Base-by-base conservation (phyloP, 2,329 filamentous ascomycete genomes). In the Phialophora verrucosa region DNA sequence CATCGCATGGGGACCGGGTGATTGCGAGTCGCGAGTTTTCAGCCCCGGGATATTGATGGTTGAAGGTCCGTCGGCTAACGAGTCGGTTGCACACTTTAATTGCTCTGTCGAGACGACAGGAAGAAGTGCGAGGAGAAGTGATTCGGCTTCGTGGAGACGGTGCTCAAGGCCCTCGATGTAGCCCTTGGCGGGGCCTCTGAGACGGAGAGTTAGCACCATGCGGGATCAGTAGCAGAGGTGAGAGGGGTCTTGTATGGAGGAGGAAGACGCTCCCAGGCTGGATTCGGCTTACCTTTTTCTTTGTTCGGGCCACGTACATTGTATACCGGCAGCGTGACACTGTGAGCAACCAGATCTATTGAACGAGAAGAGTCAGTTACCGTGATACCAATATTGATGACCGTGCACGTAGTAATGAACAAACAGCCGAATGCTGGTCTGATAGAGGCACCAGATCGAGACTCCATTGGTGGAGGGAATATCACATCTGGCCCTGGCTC, bases 151-250 rank as follows among this genome's bases (percentile, higher is more conserved):
- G 53, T 77, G 75, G 0, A 83, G 75, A 44, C 80, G 75, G 27
- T 79, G 74, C 55, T 82, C 80, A 20, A 83, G 69, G 17, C 78
- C 77, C 71, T 82, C 80, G 20, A 79, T 76, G 59, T 82, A 81
- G 7, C 81, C 81, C 67, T 82, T 83, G n/a, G 80, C 77, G 6
- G 81, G 81, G 1, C 81, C 81, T 59, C 81, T 82, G 44, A 29
- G 29, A 14, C 2, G 54, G 23, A 60, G 38, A 14, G 29, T 57
- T 50, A 55, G 49, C 7, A 54, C 47, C 47, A 59, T 59, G 32
- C 35, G 6, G 17, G 11, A 42, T 23, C 20, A n/a, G 25, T 20
- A 29, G 27, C 2, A 12, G 23, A 27, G 17, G 7, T 10, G n/a
- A 42, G 32, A 23, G 23, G 10, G 32, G 38, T n/a, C 35, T 59